phyloP scores from a whole-genome alignment of 768 basidiomycete genomes.

The Phylloporus rhodoxanthus region DNA sequence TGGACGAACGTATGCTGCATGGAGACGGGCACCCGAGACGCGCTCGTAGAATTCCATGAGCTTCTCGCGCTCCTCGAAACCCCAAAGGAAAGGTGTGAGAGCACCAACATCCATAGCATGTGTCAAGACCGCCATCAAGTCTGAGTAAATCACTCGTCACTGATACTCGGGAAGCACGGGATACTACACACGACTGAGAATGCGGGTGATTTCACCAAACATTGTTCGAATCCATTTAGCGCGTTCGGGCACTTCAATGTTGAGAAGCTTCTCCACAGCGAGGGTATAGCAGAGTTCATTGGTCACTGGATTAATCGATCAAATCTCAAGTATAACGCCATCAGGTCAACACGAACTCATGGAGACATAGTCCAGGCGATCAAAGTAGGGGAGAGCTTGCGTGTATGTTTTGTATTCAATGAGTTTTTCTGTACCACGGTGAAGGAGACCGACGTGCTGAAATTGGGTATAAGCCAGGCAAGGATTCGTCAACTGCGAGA shows the following conservation, averaged over 20 bases:
- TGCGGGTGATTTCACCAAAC: conserved; percentile 94
- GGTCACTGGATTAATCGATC: conserved; percentile 64
- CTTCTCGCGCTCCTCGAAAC: conserved; percentile 99
- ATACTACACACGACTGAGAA: conserved; percentile 74
- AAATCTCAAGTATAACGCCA: not conserved
- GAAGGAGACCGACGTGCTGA: conserved; percentile 90
- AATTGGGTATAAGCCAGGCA: conserved; percentile 6
- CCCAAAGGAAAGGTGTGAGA: conserved; percentile 98
- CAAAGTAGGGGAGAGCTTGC: conserved; percentile 97
- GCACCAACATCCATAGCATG: conserved; percentile 98
- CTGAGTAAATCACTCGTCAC: conserved; percentile 32
- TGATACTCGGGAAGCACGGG: not conserved
- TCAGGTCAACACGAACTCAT: conserved; percentile 67
- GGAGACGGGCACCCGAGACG: conserved; percentile 94
- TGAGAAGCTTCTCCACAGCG: conserved; percentile 96
- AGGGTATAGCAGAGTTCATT: conserved; percentile 97
- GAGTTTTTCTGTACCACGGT: conserved; percentile 96
- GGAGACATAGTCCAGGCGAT: conserved; percentile 97
- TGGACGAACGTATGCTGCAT: conserved; percentile 95
- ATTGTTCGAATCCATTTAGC: conserved; percentile 98
- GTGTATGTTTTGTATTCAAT: conserved; percentile 99
- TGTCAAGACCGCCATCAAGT: conserved; percentile 94
- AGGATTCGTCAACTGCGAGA: not conserved
- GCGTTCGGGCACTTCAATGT: conserved; percentile 93
- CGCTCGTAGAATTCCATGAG: conserved; percentile 99